Evolutionary conservation across 1,139 yeast genomes (phyloP).

Genomic region (Yamadazyma siamensis): DNA sequence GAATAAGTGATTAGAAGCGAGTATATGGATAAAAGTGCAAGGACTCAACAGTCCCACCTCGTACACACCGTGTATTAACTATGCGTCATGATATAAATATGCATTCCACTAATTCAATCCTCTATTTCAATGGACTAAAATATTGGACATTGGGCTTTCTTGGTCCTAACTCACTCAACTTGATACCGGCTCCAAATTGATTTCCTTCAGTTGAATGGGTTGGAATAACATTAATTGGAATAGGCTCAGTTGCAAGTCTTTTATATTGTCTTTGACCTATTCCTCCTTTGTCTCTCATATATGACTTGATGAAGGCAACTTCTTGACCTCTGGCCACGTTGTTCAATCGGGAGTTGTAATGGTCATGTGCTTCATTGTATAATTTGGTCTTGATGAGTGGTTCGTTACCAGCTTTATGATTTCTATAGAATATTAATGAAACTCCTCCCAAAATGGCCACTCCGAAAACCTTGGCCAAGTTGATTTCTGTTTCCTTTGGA

Average conservation of each 20-base stretch:
- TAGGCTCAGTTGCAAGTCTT: constrained; percentile 27
- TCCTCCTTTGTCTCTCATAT: constrained; percentile 47
- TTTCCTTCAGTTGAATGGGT: constrained; percentile 42
- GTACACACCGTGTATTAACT: no score
- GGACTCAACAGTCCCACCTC: no score
- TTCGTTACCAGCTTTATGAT: constrained; percentile 32
- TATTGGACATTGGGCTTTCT: constrained; percentile 42
- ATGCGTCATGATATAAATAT: no score
- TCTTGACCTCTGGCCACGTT: constrained; percentile 38
- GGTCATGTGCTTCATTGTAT: constrained; percentile 37
- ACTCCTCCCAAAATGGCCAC: constrained; percentile 41
- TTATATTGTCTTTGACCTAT: constrained; percentile 43
- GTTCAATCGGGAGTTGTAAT: constrained; percentile 36
- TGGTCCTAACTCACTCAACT: constrained; percentile 44
- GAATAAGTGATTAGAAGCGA: no score
- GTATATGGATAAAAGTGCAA: no score
- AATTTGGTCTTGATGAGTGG: constrained; percentile 40
- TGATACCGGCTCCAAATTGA: constrained; percentile 47
- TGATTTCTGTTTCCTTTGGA: constrained; percentile 36
- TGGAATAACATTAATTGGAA: constrained; percentile 37
- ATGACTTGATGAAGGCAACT: constrained; percentile 40
- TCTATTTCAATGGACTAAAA: constrained; percentile 37
- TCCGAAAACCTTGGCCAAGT: constrained; percentile 40
- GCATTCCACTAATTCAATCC: no score
- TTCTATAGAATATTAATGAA: constrained; percentile 35